phyloP scores from a whole-genome alignment of 2,329 filamentous ascomycete species.

The Sordariomycetes sp. region DNA sequence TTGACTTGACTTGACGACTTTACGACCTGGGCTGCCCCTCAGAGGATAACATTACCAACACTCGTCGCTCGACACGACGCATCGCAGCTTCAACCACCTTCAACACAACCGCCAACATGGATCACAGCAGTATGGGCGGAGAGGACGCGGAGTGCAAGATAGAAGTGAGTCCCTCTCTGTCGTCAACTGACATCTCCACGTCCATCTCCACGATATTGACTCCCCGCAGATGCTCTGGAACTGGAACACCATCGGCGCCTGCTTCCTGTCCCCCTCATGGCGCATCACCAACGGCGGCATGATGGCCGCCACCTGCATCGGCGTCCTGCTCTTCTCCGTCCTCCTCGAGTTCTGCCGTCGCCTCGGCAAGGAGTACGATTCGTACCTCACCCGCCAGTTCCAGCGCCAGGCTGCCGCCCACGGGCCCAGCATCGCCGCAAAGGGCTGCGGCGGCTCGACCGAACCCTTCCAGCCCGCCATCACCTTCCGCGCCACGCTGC shows the following conservation, averaged over 20 bases:
- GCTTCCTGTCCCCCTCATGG: conserved; percentile 64
- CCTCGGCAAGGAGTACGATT: conserved; percentile 63
- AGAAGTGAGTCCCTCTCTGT: conserved; percentile 13
- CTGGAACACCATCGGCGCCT: conserved; percentile 63
- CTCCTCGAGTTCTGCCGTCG: conserved; percentile 64
- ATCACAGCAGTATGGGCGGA: conserved; percentile 9
- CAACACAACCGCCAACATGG: conserved; percentile 10
- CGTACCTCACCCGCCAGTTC: conserved; percentile 46
- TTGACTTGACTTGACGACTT: too few relatives aligned
- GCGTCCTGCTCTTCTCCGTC: conserved; percentile 62
- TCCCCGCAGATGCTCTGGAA: conserved; percentile 66
- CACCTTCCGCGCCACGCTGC: conserved; percentile 43
- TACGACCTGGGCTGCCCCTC: too few relatives aligned
- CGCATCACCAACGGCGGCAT: conserved; percentile 60
- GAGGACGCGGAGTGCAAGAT: conserved; percentile 19
- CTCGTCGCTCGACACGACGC: too few relatives aligned
- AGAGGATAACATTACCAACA: too few relatives aligned
- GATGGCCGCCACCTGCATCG: conserved; percentile 74
- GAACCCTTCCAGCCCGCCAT: conserved; percentile 13
- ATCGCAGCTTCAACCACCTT: background rate
- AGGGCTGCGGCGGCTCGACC: conserved; percentile 10
- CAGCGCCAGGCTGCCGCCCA: conserved; percentile 19
- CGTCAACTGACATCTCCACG: too few relatives aligned
- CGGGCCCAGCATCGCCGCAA: conserved; percentile 10
- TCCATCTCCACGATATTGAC: background rate